Base-by-base conservation (phyloP, 169 alveolate species). In the Eimeria falciformis region DNA sequence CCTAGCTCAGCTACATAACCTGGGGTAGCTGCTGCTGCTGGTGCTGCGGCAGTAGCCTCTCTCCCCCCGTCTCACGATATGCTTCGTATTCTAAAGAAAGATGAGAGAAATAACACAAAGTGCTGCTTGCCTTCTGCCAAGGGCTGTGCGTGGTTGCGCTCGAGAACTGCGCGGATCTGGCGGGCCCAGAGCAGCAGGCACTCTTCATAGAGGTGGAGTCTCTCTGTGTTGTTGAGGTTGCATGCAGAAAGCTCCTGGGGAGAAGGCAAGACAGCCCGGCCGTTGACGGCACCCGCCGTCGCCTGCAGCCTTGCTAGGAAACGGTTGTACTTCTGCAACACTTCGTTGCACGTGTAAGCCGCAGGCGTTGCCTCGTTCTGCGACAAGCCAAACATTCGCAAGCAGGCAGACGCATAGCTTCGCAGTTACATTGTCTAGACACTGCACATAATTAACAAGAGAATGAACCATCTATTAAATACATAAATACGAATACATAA, bases 161-260 rank as follows among this genome's bases (percentile, higher is more conserved):
- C 97, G 87, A 98, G 92, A 27, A 98, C 98, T 83, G 96, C 97
- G 91, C 97, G 96, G 92, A 98, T 97, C 94, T 97, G 97, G 91
- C 97, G 97, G 56, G 98, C 97, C 99, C 99, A 98, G 53, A 98
- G 97, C 77, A 98, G 97, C 55, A 98, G 96, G 29, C 98, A 97
- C 47, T 98, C 97, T 94, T 98, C 99, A 58, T 97, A 96, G 11
- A 97, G 97, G 68, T 98, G 99, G 37, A 98, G 97, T 91, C 97
- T 97, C 93, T 98, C 99, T 91, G 96, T 96, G 94, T 94, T 95
- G 69, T 96, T 94, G 27, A 81, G 14, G 21, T 66, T 81, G 21
- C 81, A 40, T 12, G 84, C 43, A 21, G 47, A 33, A 3, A 12
- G 75, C 5, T 81, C 87, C 1, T 98, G 97, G 11, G 99, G 98